Evolutionary conservation across 2,329 filamentous ascomycete genomes (phyloP), one percentile per base, ranked within the genome.

Genomic region (Colletotrichum sp.): DNA sequence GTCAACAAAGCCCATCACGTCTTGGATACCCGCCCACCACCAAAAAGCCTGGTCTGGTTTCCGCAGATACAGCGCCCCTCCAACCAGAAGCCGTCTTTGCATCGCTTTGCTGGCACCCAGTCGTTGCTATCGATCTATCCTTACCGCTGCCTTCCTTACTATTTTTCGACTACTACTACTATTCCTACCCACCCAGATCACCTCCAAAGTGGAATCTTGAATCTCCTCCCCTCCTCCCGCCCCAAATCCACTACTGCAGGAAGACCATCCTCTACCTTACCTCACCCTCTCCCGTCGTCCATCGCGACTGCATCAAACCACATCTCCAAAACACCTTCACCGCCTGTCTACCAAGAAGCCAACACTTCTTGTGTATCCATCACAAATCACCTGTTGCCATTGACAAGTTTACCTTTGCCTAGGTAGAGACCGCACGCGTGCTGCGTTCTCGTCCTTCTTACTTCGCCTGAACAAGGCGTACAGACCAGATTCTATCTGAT

Each of bases 401-500:
- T 77, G 75, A 77, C 66, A 77, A 68, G 34, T 59, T 69, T 39
- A 68, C 75, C 71, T 77, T 75, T 77, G 75, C 71, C 75, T 77
- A 77, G 75, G 71, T 77, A 77, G 75, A 75, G 72, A 76, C 70
- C 74, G 21, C 64, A 36, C 64, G 30, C 59, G 69, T 34, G 36
- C 30, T 8, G 63, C 72, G 69, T 67, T 71, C 72, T 24, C 55
- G 28, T 71, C 70, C 69, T 64, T 76, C 76, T 71, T 64, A 76
- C 67, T 55, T 77, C 78, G 83, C 83, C 84, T 84, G 81, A 83
- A 81, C 71, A 79, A 82, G 83, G 83, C 83, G 79, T 80, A 77
- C 30, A 60, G 34, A 75, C 66, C 67, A 77, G 67, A 76, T 65
- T 57, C n/a, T 69, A 71, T 75, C 66, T 76, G 67, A 63, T 55